These are phyloP conservation scores for Globisporangium camurandrum DNA, from an alignment of 352 stramenopile genomes.

Conservation along the genomic window DNA sequence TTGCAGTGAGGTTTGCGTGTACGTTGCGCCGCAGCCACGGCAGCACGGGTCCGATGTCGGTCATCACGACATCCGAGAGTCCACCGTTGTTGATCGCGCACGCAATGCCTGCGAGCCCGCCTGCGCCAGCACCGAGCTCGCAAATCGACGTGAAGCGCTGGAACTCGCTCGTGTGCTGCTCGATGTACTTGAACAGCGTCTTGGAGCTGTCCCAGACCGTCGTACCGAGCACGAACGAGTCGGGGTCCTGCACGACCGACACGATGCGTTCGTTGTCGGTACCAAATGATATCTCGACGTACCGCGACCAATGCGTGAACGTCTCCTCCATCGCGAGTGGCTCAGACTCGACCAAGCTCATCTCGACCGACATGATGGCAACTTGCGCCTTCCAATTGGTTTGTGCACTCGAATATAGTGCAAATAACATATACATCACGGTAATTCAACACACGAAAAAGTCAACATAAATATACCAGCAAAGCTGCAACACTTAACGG, in stretches of 20 bases:
- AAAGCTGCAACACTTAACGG: too few species aligned
- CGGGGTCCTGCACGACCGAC: constrained; percentile 58
- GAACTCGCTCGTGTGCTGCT: constrained; percentile 48
- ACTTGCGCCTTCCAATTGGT: background rate
- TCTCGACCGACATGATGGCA: constrained; percentile 57
- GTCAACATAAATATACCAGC: constrained; percentile 1
- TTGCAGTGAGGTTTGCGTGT: constrained; percentile 44
- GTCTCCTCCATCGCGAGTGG: constrained; percentile 60
- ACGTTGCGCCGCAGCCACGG: constrained; percentile 75
- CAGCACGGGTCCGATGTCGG: constrained; percentile 69
- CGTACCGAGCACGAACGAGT: constrained; percentile 77
- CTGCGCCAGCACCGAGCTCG: constrained; percentile 68
- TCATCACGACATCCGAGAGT: constrained; percentile 59
- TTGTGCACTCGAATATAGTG: too few species aligned
- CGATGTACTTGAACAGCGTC: constrained; percentile 80
- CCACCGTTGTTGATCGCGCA: constrained; percentile 56
- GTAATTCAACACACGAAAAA: background rate
- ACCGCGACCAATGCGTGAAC: constrained; percentile 79
- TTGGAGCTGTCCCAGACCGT: constrained; percentile 85
- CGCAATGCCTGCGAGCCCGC: constrained; percentile 64
- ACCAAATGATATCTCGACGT: constrained; percentile 48
- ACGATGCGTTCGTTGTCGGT: constrained; percentile 38
- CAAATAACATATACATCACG: background rate
- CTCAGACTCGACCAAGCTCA: constrained; percentile 41
- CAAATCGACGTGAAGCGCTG: constrained; percentile 52